Evolutionary conservation across 148 eudicot genomes (phyloP), one percentile per base, ranked within the genome.

Genomic region (Camellia sinensis): DNA sequence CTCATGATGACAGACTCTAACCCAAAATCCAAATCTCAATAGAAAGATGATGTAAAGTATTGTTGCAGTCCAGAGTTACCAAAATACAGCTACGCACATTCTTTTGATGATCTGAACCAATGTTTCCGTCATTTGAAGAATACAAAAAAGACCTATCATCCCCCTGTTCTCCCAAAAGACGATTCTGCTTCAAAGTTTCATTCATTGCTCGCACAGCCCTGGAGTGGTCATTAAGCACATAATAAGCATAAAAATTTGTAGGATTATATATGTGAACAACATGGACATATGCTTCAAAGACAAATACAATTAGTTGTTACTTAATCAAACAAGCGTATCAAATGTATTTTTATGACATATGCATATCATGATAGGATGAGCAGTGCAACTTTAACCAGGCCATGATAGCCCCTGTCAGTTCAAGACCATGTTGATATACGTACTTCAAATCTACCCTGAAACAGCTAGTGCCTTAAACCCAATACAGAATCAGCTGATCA

Each of bases 191-290:
- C 81, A 93, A 57, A 61, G 97, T 89, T 86, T 96, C 99, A 90
- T 92, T 93, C 99, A 93, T 93, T 62, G 97, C 95, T 79, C 99
- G 90, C 64, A 96, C 99, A 86, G 95, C 99, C 91, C 98, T 95
- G 71, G 79, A 71, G 62, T 46, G 14, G 48, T 19, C 76, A 72
- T 43, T 65, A 61, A 71, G 67, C 54, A 77, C 12, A 77, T 57
- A 67, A 69, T 18, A 17, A 29, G 13, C 66, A 73, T 48, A 70
- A 78, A 15, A 8, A 71, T 44, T 57, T 64, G 43, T 22, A 17
- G 41, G 13, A 7, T 70, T 21, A 17, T 21, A 14, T 8, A 21
- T 14, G 72, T 44, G 2, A 68, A 69, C 9, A 45, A 12, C 67
- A 70, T 44, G 57, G 29, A 29, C 29, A 29, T 29, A 29, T 29